A percentile compares a stretch with the other conserved stretches of the same genome.
Conservation (phyloP, 208 protist species). For the Trichomonas vaginalis region DNA sequence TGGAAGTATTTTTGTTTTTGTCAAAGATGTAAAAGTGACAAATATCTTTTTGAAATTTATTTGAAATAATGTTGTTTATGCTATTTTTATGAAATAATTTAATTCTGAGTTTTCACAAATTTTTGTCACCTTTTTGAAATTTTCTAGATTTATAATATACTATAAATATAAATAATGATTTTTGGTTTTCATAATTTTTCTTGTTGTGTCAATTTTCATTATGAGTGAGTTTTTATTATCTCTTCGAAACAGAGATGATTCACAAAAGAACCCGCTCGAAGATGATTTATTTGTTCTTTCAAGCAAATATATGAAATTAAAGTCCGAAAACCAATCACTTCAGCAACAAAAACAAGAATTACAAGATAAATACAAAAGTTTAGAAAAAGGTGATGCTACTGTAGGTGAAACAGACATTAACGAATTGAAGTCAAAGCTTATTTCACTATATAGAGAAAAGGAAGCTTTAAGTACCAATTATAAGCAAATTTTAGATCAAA, state of each 20-base stretch:
- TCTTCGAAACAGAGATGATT: neutral
- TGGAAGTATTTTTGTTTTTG: too few species aligned
- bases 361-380: neutral
- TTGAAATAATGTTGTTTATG: too few species aligned
- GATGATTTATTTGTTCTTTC: neutral
- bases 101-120: too few species aligned
- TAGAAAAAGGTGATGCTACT: neutral
- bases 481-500: neutral
- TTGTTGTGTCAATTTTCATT: neutral
- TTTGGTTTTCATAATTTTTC: too few species aligned
- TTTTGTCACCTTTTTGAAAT: too few species aligned
- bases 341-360: neutral
- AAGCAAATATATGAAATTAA: neutral
- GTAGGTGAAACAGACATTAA: neutral
- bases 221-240: neutral
- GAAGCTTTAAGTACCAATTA: neutral
- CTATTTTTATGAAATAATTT: too few species aligned
- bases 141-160: too few species aligned
- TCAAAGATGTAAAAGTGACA: too few species aligned
- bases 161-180: too few species aligned
- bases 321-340: neutral
- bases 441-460: neutral
- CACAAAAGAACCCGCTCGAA: neutral
- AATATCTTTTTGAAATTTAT: too few species aligned
- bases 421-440: neutral